Evolutionary conservation across 106 monocot genomes (phyloP).

Genomic region (Gastrodia elata): DNA sequence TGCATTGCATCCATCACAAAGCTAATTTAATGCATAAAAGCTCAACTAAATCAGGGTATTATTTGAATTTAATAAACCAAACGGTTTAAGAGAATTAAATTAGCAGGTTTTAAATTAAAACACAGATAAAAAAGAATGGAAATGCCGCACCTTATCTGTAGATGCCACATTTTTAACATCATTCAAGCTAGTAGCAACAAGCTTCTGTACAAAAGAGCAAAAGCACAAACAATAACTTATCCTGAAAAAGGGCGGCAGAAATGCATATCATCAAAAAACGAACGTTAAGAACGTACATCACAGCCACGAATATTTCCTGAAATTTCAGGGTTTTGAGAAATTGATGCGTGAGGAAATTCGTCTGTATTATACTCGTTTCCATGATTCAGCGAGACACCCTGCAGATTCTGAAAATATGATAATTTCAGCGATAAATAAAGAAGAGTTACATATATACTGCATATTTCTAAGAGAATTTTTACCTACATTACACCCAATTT

Average conservation of each 20-base stretch:
- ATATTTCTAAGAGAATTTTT: too few species aligned
- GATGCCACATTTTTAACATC: background rate
- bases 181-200: background rate
- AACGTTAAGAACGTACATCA: background rate
- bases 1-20: too few species aligned
- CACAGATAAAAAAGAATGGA: background rate
- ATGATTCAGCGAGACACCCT: background rate
- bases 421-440: background rate
- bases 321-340: background rate
- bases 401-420: background rate
- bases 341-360: background rate
- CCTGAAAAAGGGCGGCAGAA: too few species aligned
- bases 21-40: too few species aligned
- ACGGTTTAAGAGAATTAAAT: too few species aligned
- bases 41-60: too few species aligned
- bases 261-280: background rate
- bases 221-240: too few species aligned
- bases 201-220: too few species aligned
- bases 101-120: too few species aligned
- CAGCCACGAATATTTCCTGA: background rate
- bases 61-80: too few species aligned
- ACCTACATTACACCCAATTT: too few species aligned
- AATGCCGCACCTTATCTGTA: background rate
- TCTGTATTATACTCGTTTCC: background rate
- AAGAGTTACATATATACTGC: too few species aligned